Evolutionary conservation across 345 rosid species (phyloP).

Genomic region (Eutrema japonicum): DNA sequence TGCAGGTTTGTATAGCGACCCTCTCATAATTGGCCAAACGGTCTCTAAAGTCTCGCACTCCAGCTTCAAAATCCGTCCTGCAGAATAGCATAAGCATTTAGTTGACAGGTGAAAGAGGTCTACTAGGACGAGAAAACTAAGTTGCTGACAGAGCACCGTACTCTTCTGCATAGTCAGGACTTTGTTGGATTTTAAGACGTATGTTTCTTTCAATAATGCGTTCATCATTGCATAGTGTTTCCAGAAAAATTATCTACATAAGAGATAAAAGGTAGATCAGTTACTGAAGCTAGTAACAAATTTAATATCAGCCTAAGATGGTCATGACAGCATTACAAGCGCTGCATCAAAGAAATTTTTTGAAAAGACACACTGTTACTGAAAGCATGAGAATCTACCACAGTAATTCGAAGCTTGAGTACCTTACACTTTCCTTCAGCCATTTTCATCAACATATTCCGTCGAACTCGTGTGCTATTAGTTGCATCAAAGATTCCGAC

Average conservation of each 20-base stretch:
- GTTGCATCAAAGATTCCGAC: slow-evolving; percentile 99
- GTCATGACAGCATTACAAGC: slow-evolving; percentile 19
- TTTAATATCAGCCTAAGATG: slow-evolving; percentile 16
- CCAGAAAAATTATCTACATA: slow-evolving; percentile 92
- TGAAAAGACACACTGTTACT: slow-evolving; percentile 1
- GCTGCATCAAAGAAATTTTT: slow-evolving; percentile 10
- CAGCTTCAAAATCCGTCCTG: slow-evolving; percentile 96
- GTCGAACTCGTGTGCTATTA: slow-evolving; percentile 78
- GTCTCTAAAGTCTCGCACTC: slow-evolving; percentile 78
- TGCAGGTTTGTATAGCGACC: slow-evolving; percentile 50
- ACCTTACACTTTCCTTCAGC: slow-evolving; percentile 99
- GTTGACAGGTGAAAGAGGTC: slow-evolving; percentile 28
- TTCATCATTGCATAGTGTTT: slow-evolving; percentile 91
- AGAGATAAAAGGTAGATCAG: slow-evolving; percentile 20
- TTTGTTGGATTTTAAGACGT: slow-evolving; percentile 97
- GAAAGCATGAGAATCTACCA: slow-evolving; percentile 27
- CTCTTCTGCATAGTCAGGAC: slow-evolving; percentile 99
- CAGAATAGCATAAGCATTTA: slow-evolving; percentile 43
- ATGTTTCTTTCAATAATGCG: slow-evolving; percentile 96
- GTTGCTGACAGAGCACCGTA: slow-evolving; percentile 49
- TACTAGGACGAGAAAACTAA: slow-evolving; percentile 28
- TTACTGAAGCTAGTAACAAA: background rate
- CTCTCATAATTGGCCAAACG: slow-evolving; percentile 89
- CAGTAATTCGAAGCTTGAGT: slow-evolving; percentile 33
- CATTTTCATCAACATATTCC: slow-evolving; percentile 99